Conservation (phyloP, 495 filamentous ascomycete genomes). For the Lasiosphaeria ovina region DNA sequence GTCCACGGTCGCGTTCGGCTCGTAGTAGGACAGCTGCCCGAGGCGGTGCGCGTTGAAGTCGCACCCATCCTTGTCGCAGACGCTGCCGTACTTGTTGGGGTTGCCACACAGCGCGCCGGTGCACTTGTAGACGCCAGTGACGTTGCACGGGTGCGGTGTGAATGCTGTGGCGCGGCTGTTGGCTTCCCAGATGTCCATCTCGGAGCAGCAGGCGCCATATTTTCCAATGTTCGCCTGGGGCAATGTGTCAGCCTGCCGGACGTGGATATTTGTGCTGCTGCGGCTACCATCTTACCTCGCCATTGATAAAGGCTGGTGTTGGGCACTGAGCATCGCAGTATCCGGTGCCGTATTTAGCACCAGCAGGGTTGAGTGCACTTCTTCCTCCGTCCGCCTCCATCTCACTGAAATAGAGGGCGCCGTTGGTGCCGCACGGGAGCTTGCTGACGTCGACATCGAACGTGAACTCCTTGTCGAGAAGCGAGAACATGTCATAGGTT, state of each 20-base stretch:
- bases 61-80: slow-evolving; percentile 51
- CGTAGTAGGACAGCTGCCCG: slow-evolving; percentile 56
- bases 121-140: slow-evolving; percentile 44
- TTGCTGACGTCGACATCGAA: slow-evolving; percentile 67
- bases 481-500: slow-evolving; percentile 58
- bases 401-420: slow-evolving; percentile 66
- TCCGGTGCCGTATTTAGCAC: slow-evolving; percentile 67
- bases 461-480: slow-evolving; percentile 62
- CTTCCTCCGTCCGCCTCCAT: slow-evolving; percentile 64
- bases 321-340: slow-evolving; percentile 76
- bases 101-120: slow-evolving; percentile 43
- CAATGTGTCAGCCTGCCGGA: background rate
- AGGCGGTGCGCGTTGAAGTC: slow-evolving; percentile 50
- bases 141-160: slow-evolving; percentile 66
- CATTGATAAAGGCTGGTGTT: slow-evolving; percentile 65
- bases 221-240: slow-evolving; percentile 50
- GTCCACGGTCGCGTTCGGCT: slow-evolving; percentile 51
- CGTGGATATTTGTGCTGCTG: background rate
- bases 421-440: slow-evolving; percentile 69
- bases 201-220: slow-evolving; percentile 63
- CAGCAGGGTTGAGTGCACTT: slow-evolving; percentile 59
- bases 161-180: slow-evolving; percentile 57
- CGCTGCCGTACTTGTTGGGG: slow-evolving; percentile 34
- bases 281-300: slow-evolving; percentile 38
- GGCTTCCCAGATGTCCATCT: slow-evolving; percentile 73